A percentile compares a stretch with the other conserved stretches of the same genome.
Evolutionary conservation across 2,329 filamentous ascomycete species (phyloP).

Genomic region (Chalaropsis ovoidea): DNA sequence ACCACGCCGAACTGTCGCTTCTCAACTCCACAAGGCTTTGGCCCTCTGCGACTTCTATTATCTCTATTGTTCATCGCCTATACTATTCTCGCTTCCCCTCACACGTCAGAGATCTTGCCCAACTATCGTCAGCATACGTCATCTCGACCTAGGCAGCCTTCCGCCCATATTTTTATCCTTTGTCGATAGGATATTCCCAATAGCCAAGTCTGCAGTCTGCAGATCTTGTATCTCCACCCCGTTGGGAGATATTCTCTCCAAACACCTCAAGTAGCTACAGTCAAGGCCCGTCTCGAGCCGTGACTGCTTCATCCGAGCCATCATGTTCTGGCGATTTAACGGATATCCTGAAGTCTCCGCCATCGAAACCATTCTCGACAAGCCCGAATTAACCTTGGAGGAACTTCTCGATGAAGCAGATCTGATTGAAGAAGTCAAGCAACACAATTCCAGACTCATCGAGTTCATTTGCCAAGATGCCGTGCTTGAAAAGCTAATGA

Average conservation of each 20-base stretch:
- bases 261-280: slow-evolving; percentile 8
- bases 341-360: slow-evolving; percentile 95
- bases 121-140: background rate
- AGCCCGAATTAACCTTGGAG: slow-evolving; percentile 88
- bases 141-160: background rate
- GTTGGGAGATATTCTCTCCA: background rate
- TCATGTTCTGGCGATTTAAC: slow-evolving; percentile 99
- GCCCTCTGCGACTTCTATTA: no score
- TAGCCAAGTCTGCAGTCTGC: background rate
- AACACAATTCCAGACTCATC: slow-evolving; percentile 94
- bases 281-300: slow-evolving; percentile 30
- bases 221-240: background rate
- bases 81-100: background rate
- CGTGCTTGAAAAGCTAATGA: slow-evolving; percentile 72
- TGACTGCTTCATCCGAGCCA: slow-evolving; percentile 36
- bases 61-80: background rate
- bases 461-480: slow-evolving; percentile 86
- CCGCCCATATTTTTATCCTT: background rate
- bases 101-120: background rate
- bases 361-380: slow-evolving; percentile 93
- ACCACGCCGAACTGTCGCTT: no score
- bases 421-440: slow-evolving; percentile 92
- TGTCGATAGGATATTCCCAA: background rate
- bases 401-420: slow-evolving; percentile 94
- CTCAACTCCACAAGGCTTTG: no score